Evolutionary conservation across 2,329 filamentous ascomycete genomes (phyloP).

Genomic region (Talaromyces sp.): DNA sequence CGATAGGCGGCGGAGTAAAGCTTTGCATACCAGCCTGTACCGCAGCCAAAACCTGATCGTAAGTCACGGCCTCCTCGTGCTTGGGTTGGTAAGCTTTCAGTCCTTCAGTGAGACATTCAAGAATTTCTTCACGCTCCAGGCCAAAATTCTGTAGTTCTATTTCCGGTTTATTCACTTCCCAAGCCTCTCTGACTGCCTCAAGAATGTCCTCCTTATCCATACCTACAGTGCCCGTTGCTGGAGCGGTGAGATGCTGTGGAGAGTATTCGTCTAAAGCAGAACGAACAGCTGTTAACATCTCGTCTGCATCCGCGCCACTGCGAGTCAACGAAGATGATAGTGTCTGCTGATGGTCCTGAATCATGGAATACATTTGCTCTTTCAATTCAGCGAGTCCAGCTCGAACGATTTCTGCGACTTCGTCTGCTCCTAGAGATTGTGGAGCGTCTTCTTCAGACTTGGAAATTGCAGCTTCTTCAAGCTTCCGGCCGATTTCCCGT

Average conservation of each 20-base stretch:
- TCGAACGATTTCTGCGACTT: conserved; percentile 73
- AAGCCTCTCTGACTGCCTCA: conserved; percentile 80
- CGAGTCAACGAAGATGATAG: conserved; percentile 60
- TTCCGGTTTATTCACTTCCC: conserved; percentile 91
- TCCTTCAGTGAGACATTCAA: conserved; percentile 81
- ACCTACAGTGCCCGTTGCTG: conserved; percentile 41
- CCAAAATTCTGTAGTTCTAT: conserved; percentile 88
- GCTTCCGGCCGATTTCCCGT: conserved; percentile 76
- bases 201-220: conserved; percentile 79
- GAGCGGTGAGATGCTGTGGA: conserved; percentile 56
- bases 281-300: conserved; percentile 81
- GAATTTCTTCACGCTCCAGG: conserved; percentile 82
- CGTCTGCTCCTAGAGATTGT: conserved; percentile 56
- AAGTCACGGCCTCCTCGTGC: conserved; percentile 59
- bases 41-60: conserved; percentile 79
- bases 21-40: conserved; percentile 82
- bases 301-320: conserved; percentile 69
- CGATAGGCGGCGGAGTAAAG: conserved; percentile 69
- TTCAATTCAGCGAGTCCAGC: conserved; percentile 78
- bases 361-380: conserved; percentile 74
- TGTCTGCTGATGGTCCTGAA: conserved; percentile 70
- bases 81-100: conserved; percentile 66
- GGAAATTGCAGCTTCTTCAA: conserved; percentile 57
- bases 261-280: conserved; percentile 61
- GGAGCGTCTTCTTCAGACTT: conserved; percentile 47